Conservation (phyloP, 2,329 filamentous ascomycete species). For the Colletotrichum cordylinicola region DNA sequence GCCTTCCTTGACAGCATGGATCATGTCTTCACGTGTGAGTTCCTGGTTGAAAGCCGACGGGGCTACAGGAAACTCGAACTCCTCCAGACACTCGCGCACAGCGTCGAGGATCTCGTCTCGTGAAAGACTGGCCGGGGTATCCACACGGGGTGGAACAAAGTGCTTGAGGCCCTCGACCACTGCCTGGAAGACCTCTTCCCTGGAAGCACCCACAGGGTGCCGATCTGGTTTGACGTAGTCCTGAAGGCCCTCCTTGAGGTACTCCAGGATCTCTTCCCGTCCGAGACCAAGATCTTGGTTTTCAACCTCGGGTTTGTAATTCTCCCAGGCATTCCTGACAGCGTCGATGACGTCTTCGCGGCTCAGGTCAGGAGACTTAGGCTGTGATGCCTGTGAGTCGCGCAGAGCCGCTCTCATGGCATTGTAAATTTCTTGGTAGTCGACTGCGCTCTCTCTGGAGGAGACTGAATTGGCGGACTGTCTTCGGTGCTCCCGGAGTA, state of each 20-base stretch:
- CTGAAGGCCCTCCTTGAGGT: conserved; percentile 83
- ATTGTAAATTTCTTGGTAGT: conserved; percentile 86
- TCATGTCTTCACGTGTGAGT: conserved; percentile 67
- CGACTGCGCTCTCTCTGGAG: conserved; percentile 66
- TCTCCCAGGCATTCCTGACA: conserved; percentile 90
- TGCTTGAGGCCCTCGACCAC: conserved; percentile 87
- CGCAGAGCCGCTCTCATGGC: conserved; percentile 78
- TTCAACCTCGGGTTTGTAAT: conserved; percentile 92
- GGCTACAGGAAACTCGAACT: conserved; percentile 77
- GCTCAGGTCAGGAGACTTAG: conserved; percentile 60
- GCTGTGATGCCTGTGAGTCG: conserved; percentile 59
- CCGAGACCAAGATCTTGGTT: conserved; percentile 90
- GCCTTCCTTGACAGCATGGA: conserved; percentile 68
- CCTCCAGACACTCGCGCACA: conserved; percentile 85
- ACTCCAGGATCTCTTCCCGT: conserved; percentile 86
- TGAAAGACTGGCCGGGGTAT: conserved; percentile 72
- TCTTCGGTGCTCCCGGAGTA: conserved; percentile 77
- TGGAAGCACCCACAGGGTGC: conserved; percentile 66
- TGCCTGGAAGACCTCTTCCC: conserved; percentile 84
- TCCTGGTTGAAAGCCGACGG: conserved; percentile 58
- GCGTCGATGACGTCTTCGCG: conserved; percentile 87
- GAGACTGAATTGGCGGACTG: conserved; percentile 69
- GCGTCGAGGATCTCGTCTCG: conserved; percentile 84
- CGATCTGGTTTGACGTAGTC: conserved; percentile 69
- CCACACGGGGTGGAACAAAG: conserved; percentile 76